Base-by-base conservation (phyloP, 2,329 filamentous ascomycete species). In the Ophiostoma ulmi region DNA sequence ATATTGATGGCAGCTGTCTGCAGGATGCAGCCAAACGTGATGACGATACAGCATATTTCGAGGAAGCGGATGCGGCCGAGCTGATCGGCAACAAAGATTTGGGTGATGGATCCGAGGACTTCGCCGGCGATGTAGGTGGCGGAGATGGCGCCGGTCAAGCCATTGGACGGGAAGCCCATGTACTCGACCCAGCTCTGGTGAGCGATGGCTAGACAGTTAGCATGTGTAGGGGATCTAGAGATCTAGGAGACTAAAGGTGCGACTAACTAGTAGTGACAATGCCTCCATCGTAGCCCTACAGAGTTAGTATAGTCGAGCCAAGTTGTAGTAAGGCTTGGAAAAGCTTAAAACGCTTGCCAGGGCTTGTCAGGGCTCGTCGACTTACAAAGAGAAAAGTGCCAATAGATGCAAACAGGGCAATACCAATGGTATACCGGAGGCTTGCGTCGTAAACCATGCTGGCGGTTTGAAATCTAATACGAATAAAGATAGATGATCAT, bases 41-140 rank as follows among this genome's bases (percentile, higher is more conserved):
- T 85, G 36, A 86, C 76, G 20, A 85, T 73, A 74, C 85, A 86
- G 78, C 85, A 81, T 58, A 86, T 72, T 73, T 84, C 80, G 83
- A 86, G 85, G 74, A 86, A 86, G 1, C 83, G 81, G 63, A 86
- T 81, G 11, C 84, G 83, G 11, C 84, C 84, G 5, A 84, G 81
- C 75, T 77, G 81, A 73, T 88, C 86, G 10, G 81, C 86, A 22
- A 87, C 77, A 5, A 82, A 79, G 3, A 83, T 87, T 74, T 88
- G 86, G 0, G 79, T 79, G 8, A 86, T 72, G 20, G 86, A 84
- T 1, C 86, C 86, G 5, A 84, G 77, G 14, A 85, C 85, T 76
- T 88, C 86, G 38, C 86, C 86, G 6, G 86, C 86, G 72, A 88
- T 86, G 74, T 88, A 88, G 3, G 87, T 83, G 6, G 86, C 80